Conservation (phyloP, 2,329 filamentous ascomycete species). For the Verticillium klebahnii region DNA sequence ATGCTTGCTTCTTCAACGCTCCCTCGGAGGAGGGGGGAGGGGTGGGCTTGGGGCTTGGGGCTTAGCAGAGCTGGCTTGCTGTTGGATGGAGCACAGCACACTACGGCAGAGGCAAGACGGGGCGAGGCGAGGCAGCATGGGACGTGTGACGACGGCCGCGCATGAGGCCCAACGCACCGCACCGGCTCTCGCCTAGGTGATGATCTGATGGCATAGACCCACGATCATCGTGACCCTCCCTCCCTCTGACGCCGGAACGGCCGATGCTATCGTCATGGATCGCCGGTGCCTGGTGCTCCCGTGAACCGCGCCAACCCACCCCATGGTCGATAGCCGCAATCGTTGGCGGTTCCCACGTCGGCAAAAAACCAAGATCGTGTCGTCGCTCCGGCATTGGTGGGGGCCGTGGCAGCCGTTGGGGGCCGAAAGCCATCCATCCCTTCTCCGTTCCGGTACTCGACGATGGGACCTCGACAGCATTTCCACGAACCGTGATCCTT, state of each 20-base stretch:
- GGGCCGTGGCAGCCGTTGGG: background rate
- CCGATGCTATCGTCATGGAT: background rate
- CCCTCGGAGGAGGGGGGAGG: background rate
- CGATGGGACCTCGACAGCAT: background rate
- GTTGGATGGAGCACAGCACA: background rate
- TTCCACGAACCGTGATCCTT: background rate
- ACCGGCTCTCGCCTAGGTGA: background rate
- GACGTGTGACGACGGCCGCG: background rate
- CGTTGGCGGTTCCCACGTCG: background rate
- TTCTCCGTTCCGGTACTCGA: background rate
- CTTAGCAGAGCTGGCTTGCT: background rate
- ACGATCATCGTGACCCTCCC: background rate
- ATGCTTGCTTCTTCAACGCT: background rate
- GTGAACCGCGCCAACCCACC: background rate
- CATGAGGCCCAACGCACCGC: background rate
- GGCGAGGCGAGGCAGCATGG: background rate
- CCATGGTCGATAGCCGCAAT: background rate
- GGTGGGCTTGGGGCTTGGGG: background rate
- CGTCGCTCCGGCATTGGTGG: background rate
- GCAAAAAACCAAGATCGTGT: background rate
- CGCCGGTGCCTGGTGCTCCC: background rate
- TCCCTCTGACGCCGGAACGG: background rate
- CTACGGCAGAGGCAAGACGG: background rate
- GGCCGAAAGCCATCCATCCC: background rate
- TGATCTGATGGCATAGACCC: background rate